Conservation (phyloP, 2,329 filamentous ascomycete species). For the Claviceps arundinis region DNA sequence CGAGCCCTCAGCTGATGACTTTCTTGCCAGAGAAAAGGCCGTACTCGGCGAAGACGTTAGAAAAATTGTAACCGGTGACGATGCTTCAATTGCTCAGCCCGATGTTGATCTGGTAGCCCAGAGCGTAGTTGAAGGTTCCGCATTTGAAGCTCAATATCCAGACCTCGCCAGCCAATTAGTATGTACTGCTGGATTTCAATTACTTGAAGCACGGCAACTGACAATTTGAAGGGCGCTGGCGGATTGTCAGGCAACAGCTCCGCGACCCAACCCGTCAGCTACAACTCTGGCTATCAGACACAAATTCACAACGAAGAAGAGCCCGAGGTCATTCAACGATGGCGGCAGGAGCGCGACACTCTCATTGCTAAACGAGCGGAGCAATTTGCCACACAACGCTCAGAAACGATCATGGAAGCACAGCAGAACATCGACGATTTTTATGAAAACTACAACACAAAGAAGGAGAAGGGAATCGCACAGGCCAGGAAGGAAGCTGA, state of each 20-base stretch:
- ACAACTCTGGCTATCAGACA: conserved; percentile 48
- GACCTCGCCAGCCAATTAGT: conserved; percentile 43
- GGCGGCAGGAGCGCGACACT: conserved; percentile 80
- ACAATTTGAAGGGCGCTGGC: conserved; percentile 16
- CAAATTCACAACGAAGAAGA: conserved; percentile 60
- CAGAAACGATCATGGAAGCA: conserved; percentile 75
- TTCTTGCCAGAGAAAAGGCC: conserved; percentile 83
- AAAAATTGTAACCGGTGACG: conserved; percentile 69
- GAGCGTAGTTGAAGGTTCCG: conserved; percentile 36
- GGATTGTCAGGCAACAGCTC: conserved; percentile 16
- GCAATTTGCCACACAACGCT: conserved; percentile 69
- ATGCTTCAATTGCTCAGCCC: conserved; percentile 51
- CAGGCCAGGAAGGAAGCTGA: conserved; percentile 88
- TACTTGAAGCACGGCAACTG: not conserved
- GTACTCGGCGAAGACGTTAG: conserved; percentile 84
- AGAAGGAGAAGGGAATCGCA: conserved; percentile 84
- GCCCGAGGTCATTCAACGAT: conserved; percentile 77
- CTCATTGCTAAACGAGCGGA: conserved; percentile 74
- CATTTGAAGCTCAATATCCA: conserved; percentile 84
- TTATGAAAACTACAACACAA: conserved; percentile 98
- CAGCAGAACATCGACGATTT: conserved; percentile 96
- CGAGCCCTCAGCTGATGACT: conserved; percentile 59
- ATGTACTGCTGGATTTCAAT: conserved; percentile 8
- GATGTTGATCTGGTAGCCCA: conserved; percentile 61
- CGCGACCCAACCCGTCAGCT: conserved; percentile 58